These are phyloP conservation scores for Cryptomeria japonica DNA, from an alignment of 75 land plant species.

Conservation along the genomic window DNA sequence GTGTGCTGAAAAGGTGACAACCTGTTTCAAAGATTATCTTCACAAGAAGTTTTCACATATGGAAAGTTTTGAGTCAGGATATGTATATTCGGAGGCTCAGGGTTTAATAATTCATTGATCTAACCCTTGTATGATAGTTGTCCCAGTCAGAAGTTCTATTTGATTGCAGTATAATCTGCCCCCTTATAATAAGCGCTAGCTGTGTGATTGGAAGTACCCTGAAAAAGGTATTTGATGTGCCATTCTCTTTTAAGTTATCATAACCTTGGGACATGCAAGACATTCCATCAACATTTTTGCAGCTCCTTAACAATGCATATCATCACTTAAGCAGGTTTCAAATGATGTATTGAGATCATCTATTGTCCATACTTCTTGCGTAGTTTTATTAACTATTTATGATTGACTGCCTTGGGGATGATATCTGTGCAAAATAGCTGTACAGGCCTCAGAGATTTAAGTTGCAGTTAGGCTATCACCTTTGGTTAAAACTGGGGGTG, in stretches of 20 bases:
- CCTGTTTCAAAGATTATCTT: neutral
- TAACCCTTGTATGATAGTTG: neutral
- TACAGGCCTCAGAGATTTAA: neutral
- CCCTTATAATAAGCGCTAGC: neutral
- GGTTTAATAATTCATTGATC: conserved; percentile 5
- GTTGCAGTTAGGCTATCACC: neutral
- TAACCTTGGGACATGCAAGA: neutral
- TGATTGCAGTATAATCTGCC: neutral
- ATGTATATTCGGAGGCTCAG: conserved; percentile 1
- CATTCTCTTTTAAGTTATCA: neutral
- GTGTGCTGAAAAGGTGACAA: neutral
- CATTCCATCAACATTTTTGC: neutral
- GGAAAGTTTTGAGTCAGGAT: conserved; percentile 1
- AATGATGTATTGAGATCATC: neutral
- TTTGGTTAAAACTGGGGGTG: neutral
- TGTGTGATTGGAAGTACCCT: neutral
- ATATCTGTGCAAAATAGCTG: neutral
- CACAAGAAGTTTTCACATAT: neutral
- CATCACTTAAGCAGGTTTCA: neutral
- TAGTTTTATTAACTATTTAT: neutral
- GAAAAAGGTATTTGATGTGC: neutral
- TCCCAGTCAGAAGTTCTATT: conserved; percentile 5
- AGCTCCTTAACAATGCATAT: neutral
- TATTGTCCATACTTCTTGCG: neutral
- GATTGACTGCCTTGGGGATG: neutral